Conservation (phyloP, 2,329 filamentous ascomycete genomes). For the Colletotrichum magnum region DNA sequence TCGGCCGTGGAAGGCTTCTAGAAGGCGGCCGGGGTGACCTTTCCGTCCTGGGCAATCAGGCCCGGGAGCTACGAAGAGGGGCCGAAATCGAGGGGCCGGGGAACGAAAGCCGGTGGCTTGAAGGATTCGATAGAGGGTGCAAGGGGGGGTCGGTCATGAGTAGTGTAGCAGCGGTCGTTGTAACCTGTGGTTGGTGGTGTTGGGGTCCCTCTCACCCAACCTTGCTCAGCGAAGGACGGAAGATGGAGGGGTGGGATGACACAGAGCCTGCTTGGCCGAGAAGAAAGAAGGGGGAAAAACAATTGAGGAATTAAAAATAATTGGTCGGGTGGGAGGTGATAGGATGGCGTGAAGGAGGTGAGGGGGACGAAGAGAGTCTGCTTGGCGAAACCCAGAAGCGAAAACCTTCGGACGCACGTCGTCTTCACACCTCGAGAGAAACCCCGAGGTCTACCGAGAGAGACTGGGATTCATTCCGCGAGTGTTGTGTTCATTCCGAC, state of each 20-base stretch:
- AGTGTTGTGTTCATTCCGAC: conserved; percentile 3
- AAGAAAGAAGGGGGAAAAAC: not conserved
- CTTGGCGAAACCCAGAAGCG: conserved; percentile 4
- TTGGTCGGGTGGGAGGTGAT: conserved; percentile 11
- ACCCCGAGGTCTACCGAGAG: conserved; percentile 1
- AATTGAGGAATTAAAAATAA: conserved; percentile 10
- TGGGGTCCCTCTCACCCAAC: not conserved
- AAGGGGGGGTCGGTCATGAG: not conserved
- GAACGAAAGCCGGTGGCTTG: conserved; percentile 24
- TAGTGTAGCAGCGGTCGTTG: too few relatives aligned
- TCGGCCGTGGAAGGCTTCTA: conserved; percentile 30
- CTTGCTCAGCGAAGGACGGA: not conserved
- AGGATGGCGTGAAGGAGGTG: conserved; percentile 21
- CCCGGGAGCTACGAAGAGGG: conserved; percentile 28
- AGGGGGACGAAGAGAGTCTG: conserved; percentile 1
- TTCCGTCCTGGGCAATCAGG: conserved; percentile 24
- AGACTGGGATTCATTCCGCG: not conserved
- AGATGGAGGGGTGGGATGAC: conserved; percentile 5
- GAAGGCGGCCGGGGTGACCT: conserved; percentile 23
- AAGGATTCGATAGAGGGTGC: not conserved
- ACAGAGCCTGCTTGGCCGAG: not conserved
- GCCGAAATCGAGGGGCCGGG: conserved; percentile 28
- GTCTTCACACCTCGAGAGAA: conserved; percentile 15
- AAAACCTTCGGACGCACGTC: conserved; percentile 13
- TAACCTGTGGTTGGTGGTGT: too few relatives aligned